Base-by-base conservation (phyloP, 192 early-diverging fungal species). In the Jimgerdemannia flammicorona region DNA sequence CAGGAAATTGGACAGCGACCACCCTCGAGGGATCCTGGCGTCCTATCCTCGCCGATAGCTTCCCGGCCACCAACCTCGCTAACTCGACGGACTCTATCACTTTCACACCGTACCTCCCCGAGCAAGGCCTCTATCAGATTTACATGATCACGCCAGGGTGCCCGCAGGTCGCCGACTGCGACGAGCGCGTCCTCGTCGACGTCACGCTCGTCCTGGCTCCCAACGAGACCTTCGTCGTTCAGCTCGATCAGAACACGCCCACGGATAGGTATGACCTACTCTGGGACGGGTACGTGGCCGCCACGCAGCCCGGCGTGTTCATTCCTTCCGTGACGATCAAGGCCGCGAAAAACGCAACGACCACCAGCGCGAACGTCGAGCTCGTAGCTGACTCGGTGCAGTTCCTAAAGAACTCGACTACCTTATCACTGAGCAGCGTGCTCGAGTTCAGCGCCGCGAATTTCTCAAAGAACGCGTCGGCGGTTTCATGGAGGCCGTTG, bases 131-230 rank as follows among this genome's bases (percentile, higher is more conserved):
- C 3, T 81, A 81, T 43, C 66, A 70, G 29, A 70, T 81, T 4
- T 81, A 75, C 67, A 74, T 71, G 29, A 70, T 66, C 18, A 81
- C 80, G 11, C 80, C 77, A 9, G 80, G 80, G 29, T 81, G 80
- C 59, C 74, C 76, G 19, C 66, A 75, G 43, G 78, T 66, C 43
- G 65, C 63, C 4, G 44, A 70, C 40, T 78, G 80, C 68, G 66
- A 44, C 11, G 59, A 75, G 40, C 74, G 80, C n/a, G 78, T 74
- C 18, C 77, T 76, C 43, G 77, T 76, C 3, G 71, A 81, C 65
- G 68, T 75, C 71, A 43, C 43, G 2, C 59, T 75, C 2, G 8
- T 68, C 64, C 49, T 76, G 4, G 72, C 74, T 43, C 80, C 80
- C 44, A 41, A 64, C 7, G 40, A 44, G 39, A 64, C 71, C 9